Conservation (phyloP, 176 grass and related monocot genomes). For the Pharus latifolius region DNA sequence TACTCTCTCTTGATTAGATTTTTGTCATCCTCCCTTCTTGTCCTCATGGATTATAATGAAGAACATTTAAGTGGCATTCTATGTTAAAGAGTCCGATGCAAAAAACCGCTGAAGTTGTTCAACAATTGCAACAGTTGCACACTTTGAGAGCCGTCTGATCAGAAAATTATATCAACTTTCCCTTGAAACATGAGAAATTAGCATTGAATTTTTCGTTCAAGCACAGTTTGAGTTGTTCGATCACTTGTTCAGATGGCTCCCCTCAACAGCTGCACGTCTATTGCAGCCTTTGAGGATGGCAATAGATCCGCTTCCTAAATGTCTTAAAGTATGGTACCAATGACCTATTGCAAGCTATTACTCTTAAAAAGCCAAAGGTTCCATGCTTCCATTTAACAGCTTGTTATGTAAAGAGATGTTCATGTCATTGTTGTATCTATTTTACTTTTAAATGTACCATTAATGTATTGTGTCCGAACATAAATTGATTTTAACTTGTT, state of each 20-base stretch:
- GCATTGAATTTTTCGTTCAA: background rate
- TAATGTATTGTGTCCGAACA: background rate
- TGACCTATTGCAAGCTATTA: background rate
- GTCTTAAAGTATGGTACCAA: background rate
- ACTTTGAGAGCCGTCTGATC: background rate
- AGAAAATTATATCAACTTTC: background rate
- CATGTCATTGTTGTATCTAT: background rate
- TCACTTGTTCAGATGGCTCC: background rate
- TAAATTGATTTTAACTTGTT: background rate
- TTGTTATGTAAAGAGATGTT: background rate
- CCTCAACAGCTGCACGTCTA: background rate
- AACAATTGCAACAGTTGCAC: background rate
- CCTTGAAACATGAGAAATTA: background rate
- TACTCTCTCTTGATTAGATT: background rate
- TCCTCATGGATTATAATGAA: background rate
- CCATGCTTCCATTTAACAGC: background rate
- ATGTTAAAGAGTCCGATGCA: background rate
- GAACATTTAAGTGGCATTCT: background rate
- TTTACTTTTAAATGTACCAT: background rate
- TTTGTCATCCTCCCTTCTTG: background rate
- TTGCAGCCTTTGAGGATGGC: background rate
- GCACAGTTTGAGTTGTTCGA: background rate
- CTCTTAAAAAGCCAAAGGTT: background rate
- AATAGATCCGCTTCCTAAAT: background rate
- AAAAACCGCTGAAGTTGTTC: background rate